Percentiles rank a stretch among this genome's conserved stretches.
Evolutionary conservation across 805 yeast species (phyloP).

Genomic region (Jamesozyma spencerorum): DNA sequence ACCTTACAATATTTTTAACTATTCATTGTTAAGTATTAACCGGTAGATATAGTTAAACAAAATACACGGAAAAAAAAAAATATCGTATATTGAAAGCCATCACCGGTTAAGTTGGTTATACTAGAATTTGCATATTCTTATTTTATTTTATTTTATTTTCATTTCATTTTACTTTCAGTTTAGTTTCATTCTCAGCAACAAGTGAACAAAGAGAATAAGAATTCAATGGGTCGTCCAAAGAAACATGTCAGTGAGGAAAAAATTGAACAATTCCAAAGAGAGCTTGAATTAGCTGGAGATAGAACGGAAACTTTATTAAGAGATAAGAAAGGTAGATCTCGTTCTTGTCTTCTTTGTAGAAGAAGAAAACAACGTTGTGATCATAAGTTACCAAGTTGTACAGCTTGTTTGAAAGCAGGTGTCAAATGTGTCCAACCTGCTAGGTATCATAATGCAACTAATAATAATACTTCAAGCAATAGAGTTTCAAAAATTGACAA

Average conservation of each 20-base stretch:
- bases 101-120: no score
- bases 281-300: conserved; percentile 28
- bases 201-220: no score
- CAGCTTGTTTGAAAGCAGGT: conserved; percentile 57
- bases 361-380: conserved; percentile 57
- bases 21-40: no score
- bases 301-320: conserved; percentile 22
- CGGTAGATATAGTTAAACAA: no score
- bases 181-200: no score
- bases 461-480: conserved; percentile 2
- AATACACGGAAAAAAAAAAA: no score
- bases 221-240: conserved; percentile 33
- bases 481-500: not conserved
- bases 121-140: no score
- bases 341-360: conserved; percentile 48
- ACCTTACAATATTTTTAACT: no score
- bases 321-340: conserved; percentile 48
- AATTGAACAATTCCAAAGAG: conserved; percentile 28
- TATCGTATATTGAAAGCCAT: no score
- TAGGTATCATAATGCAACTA: conserved; percentile 31
- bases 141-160: no score
- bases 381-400: conserved; percentile 53
- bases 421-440: conserved; percentile 57
- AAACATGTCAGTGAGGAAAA: conserved; percentile 29
- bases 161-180: no score